Evolutionary conservation across 352 stramenopile genomes (phyloP).

Genomic region (Pelagophyceae sp.): DNA sequence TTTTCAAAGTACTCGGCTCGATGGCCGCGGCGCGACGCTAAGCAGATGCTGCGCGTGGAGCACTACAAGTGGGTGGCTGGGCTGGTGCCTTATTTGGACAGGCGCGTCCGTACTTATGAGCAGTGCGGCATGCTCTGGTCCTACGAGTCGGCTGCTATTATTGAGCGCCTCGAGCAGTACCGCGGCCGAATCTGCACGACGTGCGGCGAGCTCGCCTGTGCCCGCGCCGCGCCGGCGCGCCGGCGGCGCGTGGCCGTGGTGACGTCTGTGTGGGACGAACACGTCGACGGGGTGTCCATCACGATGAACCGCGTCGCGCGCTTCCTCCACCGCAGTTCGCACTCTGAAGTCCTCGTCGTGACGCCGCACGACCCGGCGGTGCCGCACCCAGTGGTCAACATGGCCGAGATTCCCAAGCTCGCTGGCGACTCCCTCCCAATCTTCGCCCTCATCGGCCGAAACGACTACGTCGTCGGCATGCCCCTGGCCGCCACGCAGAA

Average conservation of each 20-base stretch:
- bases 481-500: neutral
- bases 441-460: constrained; percentile 12
- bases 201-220: constrained; percentile 13
- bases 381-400: neutral
- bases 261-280: constrained; percentile 18
- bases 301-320: constrained; percentile 17
- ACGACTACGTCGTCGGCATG: constrained; percentile 16
- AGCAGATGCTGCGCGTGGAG: neutral
- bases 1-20: neutral
- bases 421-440: neutral
- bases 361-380: constrained; percentile 13
- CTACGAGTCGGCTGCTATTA: constrained; percentile 13
- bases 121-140: constrained; percentile 19
- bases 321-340: neutral
- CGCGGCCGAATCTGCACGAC: neutral
- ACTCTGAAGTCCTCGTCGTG: neutral
- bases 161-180: neutral
- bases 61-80: constrained; percentile 19
- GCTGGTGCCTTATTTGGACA: neutral
- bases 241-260: constrained; percentile 4
- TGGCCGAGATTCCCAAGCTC: neutral
- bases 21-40: neutral
- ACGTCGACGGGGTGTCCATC: constrained; percentile 18
- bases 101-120: constrained; percentile 1
- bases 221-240: neutral